These are phyloP conservation scores for Alliaria petiolata DNA, from an alignment of 345 rosid genomes.

Conservation along the genomic window DNA sequence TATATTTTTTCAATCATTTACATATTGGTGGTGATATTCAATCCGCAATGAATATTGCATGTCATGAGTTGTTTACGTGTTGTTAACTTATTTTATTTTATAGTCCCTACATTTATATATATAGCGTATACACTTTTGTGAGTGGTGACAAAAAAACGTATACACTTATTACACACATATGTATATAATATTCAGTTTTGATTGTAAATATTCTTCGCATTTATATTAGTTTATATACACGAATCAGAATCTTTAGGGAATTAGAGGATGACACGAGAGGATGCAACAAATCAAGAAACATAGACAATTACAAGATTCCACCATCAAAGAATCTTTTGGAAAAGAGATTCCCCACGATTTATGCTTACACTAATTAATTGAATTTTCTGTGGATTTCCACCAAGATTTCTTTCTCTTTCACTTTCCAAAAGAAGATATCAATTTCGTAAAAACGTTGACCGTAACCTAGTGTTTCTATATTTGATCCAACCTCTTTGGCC, in stretches of 20 bases:
- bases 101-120: not conserved
- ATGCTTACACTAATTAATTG: conserved; percentile 30
- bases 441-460: conserved; percentile 3
- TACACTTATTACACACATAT: conserved; percentile 3
- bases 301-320: conserved; percentile 19
- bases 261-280: conserved; percentile 24
- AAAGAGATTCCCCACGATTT: conserved; percentile 30
- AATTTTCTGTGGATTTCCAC: conserved; percentile 29
- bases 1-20: conserved; percentile 14
- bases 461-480: conserved; percentile 10
- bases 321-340: conserved; percentile 18
- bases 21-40: not conserved
- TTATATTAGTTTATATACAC: not conserved
- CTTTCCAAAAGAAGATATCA: conserved; percentile 6
- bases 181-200: conserved; percentile 6
- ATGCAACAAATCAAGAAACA: conserved; percentile 29
- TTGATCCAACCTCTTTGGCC: not conserved
- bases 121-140: conserved; percentile 19
- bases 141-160: conserved; percentile 18
- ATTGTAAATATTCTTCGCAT: conserved; percentile 7
- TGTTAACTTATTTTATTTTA: conserved; percentile 1
- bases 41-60: conserved; percentile 28
- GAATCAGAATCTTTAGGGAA: conserved; percentile 2
- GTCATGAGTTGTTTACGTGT: conserved; percentile 28
- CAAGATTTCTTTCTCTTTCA: conserved; percentile 12